Evolutionary conservation across 2,329 filamentous ascomycete genomes (phyloP).

Genomic region (Colletotrichum coccodes): DNA sequence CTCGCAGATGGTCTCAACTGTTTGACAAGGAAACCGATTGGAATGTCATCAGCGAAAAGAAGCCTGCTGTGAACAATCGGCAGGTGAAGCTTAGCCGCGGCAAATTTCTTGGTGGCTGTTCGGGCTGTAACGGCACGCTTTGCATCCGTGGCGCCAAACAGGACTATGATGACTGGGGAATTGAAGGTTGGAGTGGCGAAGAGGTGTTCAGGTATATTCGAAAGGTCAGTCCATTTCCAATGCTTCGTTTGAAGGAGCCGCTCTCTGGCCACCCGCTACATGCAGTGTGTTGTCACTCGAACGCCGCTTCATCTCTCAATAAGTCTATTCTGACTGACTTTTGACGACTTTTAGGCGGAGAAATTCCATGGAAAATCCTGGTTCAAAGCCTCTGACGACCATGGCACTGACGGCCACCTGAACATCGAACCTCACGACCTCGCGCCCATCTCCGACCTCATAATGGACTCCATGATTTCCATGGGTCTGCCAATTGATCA

Average conservation of each 20-base stretch:
- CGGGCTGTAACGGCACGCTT: conserved; percentile 60
- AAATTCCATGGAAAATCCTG: conserved; percentile 67
- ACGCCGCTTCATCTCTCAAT: not conserved
- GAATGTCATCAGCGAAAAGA: conserved; percentile 57
- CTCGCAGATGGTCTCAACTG: conserved; percentile 15
- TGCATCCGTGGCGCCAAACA: conserved; percentile 60
- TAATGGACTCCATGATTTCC: conserved; percentile 64
- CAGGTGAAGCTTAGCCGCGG: conserved; percentile 59
- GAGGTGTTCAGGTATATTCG: conserved; percentile 67
- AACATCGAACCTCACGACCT: conserved; percentile 67
- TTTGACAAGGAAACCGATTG: conserved; percentile 59
- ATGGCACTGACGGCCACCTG: conserved; percentile 62
- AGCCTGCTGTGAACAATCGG: conserved; percentile 49
- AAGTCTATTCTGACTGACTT: not conserved
- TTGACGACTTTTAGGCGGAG: conserved; percentile 52
- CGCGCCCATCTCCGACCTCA: conserved; percentile 65
- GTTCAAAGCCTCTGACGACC: conserved; percentile 60
- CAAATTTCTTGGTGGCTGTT: conserved; percentile 60
- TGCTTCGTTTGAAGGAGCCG: not conserved
- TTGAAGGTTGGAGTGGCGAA: conserved; percentile 65
- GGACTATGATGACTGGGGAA: conserved; percentile 63
- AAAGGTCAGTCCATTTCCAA: conserved; percentile 49
- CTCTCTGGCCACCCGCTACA: not conserved
- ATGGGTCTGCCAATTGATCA: conserved; percentile 63
- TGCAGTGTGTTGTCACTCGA: not conserved